Percentiles rank a stretch among this genome's conserved stretches.
Evolutionary conservation across 768 basidiomycete genomes (phyloP).

Genomic region (Boletus reticulatus): DNA sequence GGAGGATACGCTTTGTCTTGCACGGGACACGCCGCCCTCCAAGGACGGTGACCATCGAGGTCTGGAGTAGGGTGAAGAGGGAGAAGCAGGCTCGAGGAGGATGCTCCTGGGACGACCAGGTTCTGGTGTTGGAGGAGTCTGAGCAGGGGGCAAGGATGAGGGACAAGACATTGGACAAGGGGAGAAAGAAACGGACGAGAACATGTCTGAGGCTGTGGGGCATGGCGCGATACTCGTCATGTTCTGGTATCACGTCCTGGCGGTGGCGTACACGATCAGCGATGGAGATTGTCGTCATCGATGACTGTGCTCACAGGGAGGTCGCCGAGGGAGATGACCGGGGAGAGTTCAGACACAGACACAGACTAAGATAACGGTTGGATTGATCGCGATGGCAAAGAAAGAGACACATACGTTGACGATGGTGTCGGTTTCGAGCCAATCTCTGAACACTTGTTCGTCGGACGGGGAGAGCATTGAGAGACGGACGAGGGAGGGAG

Average conservation of each 20-base stretch:
- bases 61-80: conserved; percentile 19
- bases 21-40: conserved; percentile 22
- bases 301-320: conserved; percentile 25
- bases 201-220: conserved; percentile 29
- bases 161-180: conserved; percentile 2
- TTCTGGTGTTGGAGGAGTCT: conserved; percentile 26
- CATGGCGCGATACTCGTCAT: conserved; percentile 29
- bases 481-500: conserved; percentile 1
- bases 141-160: neutral
- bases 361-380: neutral
- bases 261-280: conserved; percentile 21
- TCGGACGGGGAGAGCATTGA: neutral
- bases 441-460: conserved; percentile 17
- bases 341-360: neutral
- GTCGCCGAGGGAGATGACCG: conserved; percentile 19
- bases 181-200: conserved; percentile 21
- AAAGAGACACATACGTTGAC: conserved; percentile 25
- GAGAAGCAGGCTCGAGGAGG: conserved; percentile 23
- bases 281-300: conserved; percentile 15
- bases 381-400: neutral
- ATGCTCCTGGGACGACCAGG: conserved; percentile 19
- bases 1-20: conserved; percentile 40
- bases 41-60: conserved; percentile 17
- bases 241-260: conserved; percentile 30
- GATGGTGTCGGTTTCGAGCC: conserved; percentile 19